Evolutionary conservation across 2,329 filamentous ascomycete species (phyloP).

Genomic region (Davidsoniella eucalypti): DNA sequence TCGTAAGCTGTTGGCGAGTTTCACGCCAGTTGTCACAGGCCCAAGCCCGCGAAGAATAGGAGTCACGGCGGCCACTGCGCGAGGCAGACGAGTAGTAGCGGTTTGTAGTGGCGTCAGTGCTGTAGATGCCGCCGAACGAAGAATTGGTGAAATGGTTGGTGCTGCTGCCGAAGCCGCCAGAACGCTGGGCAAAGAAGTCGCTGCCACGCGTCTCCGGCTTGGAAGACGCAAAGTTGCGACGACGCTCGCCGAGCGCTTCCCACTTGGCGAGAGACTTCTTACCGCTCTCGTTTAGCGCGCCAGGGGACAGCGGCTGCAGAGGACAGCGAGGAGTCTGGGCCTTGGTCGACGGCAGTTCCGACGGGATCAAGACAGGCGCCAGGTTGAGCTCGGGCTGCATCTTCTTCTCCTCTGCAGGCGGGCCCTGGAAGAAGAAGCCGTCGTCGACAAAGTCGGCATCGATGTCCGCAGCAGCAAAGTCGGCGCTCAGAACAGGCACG

Average conservation of each 20-base stretch:
- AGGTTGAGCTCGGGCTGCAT: background rate
- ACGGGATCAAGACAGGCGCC: background rate
- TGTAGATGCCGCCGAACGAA: slow-evolving; percentile 2
- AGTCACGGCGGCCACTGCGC: slow-evolving; percentile 5
- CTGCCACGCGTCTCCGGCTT: background rate
- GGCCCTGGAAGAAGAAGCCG: slow-evolving; percentile 57
- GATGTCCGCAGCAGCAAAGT: slow-evolving; percentile 30
- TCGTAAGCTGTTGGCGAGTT: slow-evolving; percentile 10
- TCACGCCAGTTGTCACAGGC: slow-evolving; percentile 12
- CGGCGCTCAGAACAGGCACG: slow-evolving; percentile 14
- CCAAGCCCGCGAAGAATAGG: slow-evolving; percentile 6
- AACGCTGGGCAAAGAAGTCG: background rate
- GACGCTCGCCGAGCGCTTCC: slow-evolving; percentile 70
- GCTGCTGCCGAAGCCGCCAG: background rate
- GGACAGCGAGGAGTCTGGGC: background rate
- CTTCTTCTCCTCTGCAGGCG: background rate
- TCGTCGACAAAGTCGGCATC: slow-evolving; percentile 52
- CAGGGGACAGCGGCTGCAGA: background rate
- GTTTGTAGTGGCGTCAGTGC: slow-evolving; percentile 1
- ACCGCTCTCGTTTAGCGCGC: background rate
- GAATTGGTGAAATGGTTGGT: background rate
- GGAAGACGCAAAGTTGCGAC: slow-evolving; percentile 38
- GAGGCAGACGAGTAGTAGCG: slow-evolving; percentile 1
- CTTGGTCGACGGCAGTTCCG: slow-evolving; percentile 21
- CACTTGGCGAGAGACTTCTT: slow-evolving; percentile 58